phyloP scores from a whole-genome alignment of 228 moss, liverwort and hornwort species.

The Sphagnum magellanicum region DNA sequence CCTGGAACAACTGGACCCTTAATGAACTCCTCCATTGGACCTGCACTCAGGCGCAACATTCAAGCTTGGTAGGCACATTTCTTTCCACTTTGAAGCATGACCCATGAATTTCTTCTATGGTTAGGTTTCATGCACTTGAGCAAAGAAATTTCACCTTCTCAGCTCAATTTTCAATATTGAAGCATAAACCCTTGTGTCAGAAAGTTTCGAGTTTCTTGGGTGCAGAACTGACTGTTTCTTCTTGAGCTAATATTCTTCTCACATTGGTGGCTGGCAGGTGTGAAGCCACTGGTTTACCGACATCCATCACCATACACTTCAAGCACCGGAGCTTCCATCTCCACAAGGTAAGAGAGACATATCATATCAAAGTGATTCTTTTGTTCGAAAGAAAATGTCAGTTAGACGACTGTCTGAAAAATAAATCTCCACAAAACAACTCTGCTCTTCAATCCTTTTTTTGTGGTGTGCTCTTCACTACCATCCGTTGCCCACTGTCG shows the following conservation, averaged over 20 bases:
- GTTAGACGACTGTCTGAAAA: background rate
- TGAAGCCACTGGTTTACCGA: slow-evolving; percentile 64
- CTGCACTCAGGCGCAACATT: slow-evolving; percentile 48
- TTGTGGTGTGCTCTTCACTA: too few species aligned
- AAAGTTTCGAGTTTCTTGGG: background rate
- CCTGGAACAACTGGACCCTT: background rate
- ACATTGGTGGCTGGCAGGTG: slow-evolving; percentile 18
- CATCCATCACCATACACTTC: slow-evolving; percentile 54
- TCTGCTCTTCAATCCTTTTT: too few species aligned
- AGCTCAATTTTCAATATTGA: too few species aligned
- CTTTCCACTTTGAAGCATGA: background rate
- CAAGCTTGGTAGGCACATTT: slow-evolving; percentile 26
- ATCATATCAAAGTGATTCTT: background rate
- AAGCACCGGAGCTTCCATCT: slow-evolving; percentile 53
- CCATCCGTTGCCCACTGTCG: too few species aligned
- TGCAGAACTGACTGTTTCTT: too few species aligned
- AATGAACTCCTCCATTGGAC: slow-evolving; percentile 10
- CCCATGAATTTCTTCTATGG: too few species aligned
- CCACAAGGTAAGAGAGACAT: slow-evolving; percentile 39
- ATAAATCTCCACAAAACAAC: background rate
- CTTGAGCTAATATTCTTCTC: too few species aligned
- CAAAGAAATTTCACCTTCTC: too few species aligned
- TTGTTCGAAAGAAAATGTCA: too few species aligned
- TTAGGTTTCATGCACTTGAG: too few species aligned
- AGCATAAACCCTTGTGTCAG: background rate